A percentile compares a stretch with the other conserved stretches of the same genome.
These are phyloP conservation scores for Clonostachys chloroleuca DNA, from an alignment of 2,329 filamentous ascomycete genomes.

Conservation along the genomic window DNA sequence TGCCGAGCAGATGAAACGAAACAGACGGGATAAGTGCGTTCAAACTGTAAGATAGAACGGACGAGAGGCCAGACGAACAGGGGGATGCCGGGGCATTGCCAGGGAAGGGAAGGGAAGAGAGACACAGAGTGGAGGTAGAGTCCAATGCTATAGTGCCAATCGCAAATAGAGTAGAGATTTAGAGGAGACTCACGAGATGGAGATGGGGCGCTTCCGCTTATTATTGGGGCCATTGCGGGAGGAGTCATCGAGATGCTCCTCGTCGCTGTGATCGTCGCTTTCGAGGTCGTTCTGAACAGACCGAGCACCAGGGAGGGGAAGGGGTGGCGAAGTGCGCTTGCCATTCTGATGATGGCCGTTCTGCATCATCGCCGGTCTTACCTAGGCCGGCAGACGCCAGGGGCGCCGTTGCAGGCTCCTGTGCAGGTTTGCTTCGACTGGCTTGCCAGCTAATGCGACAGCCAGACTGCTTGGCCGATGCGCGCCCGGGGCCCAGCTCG, in stretches of 20 bases:
- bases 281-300: conserved; percentile 24
- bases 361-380: neutral
- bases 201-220: conserved; percentile 58
- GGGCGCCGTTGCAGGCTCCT: too few species aligned
- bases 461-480: too few species aligned
- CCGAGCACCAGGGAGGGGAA: neutral
- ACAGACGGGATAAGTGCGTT: too few species aligned
- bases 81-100: conserved; percentile 2
- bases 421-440: too few species aligned
- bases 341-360: neutral
- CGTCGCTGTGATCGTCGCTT: conserved; percentile 48
- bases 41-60: conserved; percentile 7
- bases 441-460: too few species aligned
- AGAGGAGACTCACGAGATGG: conserved; percentile 44
- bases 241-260: conserved; percentile 33
- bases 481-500: too few species aligned
- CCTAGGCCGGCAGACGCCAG: too few species aligned
- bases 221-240: conserved; percentile 29
- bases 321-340: neutral
- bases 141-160: too few species aligned
- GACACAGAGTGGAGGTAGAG: too few species aligned
- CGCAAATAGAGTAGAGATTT: too few species aligned
- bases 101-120: conserved; percentile 6
- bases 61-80: conserved; percentile 1
- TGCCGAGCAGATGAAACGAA: too few species aligned